These are phyloP conservation scores for Kappamyces sp. DNA, from an alignment of 192 early-diverging fungal genomes.

Conservation along the genomic window DNA sequence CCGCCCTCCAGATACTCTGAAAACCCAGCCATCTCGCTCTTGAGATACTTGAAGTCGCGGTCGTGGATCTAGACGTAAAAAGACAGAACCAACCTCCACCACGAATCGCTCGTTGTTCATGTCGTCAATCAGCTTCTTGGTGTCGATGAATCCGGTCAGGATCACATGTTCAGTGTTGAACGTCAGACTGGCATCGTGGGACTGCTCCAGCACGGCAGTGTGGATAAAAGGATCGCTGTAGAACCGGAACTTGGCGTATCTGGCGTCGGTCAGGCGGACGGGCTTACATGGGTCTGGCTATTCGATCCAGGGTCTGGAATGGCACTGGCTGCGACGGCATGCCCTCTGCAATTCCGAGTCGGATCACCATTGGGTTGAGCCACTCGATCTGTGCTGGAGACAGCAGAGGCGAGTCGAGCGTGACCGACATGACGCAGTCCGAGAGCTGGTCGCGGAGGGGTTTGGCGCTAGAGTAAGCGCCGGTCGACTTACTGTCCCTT, in stretches of 20 bases:
- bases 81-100: conserved; percentile 18
- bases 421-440: background rate
- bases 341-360: conserved; percentile 16
- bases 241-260: conserved; percentile 26
- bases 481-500: conserved; percentile 9
- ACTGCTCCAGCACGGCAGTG: conserved; percentile 6
- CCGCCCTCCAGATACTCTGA: conserved; percentile 16
- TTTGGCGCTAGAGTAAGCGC: background rate
- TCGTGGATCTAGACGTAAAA: conserved; percentile 25
- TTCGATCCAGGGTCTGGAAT: conserved; percentile 16
- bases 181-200: conserved; percentile 1
- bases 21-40: background rate
- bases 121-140: conserved; percentile 18
- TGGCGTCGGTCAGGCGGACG: conserved; percentile 19
- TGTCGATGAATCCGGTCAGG: conserved; percentile 26
- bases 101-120: conserved; percentile 17
- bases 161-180: conserved; percentile 31
- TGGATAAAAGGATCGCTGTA: conserved; percentile 23
- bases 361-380: conserved; percentile 32
- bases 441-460: background rate
- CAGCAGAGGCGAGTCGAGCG: conserved; percentile 21
- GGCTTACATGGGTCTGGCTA: conserved; percentile 12
- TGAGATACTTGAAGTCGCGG: conserved; percentile 21
- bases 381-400: conserved; percentile 22
- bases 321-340: conserved; percentile 29